Evolutionary conservation across 441 rosid species (phyloP).

Genomic region (Arabidopsis hybrid): DNA sequence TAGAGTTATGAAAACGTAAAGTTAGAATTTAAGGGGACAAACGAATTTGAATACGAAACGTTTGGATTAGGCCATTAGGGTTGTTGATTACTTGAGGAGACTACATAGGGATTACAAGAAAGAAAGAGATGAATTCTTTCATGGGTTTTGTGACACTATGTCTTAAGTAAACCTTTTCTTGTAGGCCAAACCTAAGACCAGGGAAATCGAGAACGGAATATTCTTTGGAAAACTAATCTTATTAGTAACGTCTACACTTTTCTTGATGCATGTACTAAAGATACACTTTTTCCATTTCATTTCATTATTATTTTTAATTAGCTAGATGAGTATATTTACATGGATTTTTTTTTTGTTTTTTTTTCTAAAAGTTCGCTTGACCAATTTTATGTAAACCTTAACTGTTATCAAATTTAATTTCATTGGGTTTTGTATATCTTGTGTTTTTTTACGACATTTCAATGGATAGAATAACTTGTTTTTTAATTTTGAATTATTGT

Average conservation of each 20-base stretch:
- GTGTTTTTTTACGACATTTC: too few species aligned
- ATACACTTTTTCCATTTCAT: slow-evolving; percentile 9
- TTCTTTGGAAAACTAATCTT: slow-evolving; percentile 13
- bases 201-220: slow-evolving; percentile 12
- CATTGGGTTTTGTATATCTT: too few species aligned
- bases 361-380: background rate
- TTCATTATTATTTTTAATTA: background rate
- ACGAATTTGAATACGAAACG: slow-evolving; percentile 30
- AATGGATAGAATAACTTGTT: too few species aligned
- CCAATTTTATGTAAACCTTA: too few species aligned
- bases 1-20: slow-evolving; percentile 11
- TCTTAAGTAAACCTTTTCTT: slow-evolving; percentile 37
- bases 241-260: slow-evolving; percentile 10
- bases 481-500: too few species aligned
- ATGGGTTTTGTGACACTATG: too few species aligned
- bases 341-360: background rate
- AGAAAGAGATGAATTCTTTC: slow-evolving; percentile 12
- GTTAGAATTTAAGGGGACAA: slow-evolving; percentile 30
- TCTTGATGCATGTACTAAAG: background rate
- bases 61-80: slow-evolving; percentile 39
- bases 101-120: slow-evolving; percentile 32
- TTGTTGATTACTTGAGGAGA: slow-evolving; percentile 41
- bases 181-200: slow-evolving; percentile 31
- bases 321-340: background rate
- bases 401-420: too few species aligned